phyloP scores from a whole-genome alignment of 2,329 filamentous ascomycete species.

The Colletotrichum horii region DNA sequence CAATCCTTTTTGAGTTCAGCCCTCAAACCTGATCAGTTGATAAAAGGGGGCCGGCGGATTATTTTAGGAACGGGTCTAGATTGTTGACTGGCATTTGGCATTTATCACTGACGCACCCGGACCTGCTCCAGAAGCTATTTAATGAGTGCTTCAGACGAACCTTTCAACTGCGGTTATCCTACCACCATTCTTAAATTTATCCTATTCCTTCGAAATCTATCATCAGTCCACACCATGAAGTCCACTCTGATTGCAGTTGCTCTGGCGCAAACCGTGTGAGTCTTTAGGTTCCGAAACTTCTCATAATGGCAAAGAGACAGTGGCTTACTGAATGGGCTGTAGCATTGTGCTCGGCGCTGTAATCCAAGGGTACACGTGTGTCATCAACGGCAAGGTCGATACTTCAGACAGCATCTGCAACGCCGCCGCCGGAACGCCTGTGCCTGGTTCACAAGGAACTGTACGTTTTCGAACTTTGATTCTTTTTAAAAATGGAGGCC shows the following conservation, averaged over 20 bases:
- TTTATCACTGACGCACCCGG: not conserved
- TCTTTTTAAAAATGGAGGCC: no score
- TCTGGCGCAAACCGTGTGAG: not conserved
- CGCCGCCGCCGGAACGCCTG: no score
- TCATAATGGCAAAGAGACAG: fast-evolving
- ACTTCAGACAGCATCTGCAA: not conserved
- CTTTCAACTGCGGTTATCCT: not conserved
- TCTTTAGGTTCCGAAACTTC: fast-evolving
- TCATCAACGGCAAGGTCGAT: not conserved
- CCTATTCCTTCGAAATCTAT: not conserved
- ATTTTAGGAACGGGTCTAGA: not conserved
- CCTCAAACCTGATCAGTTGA: not conserved
- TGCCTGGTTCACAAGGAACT: not conserved
- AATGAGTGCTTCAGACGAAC: not conserved
- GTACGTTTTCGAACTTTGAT: not conserved
- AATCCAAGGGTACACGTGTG: not conserved
- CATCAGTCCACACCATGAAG: not conserved
- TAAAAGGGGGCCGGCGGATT: not conserved
- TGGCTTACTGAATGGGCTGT: not conserved
- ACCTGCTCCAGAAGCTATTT: fast-evolving
- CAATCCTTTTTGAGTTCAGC: not conserved
- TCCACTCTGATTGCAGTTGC: not conserved
- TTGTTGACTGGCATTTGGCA: not conserved
- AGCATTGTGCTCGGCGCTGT: not conserved
- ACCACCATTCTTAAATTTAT: not conserved